These are phyloP conservation scores for Penicillium paneum DNA, from an alignment of 2,329 filamentous ascomycete species.

Conservation along the genomic window DNA sequence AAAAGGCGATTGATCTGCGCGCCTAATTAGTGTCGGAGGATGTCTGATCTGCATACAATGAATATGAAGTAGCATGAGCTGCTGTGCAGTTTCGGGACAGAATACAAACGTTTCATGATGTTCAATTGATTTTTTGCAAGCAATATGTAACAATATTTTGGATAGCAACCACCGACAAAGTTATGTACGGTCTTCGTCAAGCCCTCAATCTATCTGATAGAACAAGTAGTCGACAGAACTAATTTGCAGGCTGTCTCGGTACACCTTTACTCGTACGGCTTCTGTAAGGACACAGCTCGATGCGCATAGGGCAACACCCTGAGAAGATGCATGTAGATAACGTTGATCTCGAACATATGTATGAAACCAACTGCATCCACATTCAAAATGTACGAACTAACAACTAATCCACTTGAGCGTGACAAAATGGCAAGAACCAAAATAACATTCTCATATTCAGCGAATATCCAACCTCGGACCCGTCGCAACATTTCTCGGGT, in stretches of 20 bases:
- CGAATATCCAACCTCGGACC: conserved; percentile 7
- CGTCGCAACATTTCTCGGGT: conserved; percentile 3
- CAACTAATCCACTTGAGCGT: background rate
- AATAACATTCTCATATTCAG: conserved; percentile 3
- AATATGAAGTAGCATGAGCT: background rate
- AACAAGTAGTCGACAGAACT: too few species aligned
- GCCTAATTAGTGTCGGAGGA: background rate
- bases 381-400: conserved; percentile 1
- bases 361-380: background rate
- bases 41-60: background rate
- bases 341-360: background rate
- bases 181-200: too few species aligned
- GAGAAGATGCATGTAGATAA: background rate
- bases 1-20: background rate
- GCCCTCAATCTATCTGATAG: too few species aligned
- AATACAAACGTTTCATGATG: too few species aligned
- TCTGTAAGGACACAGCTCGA: background rate
- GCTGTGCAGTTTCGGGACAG: too few species aligned
- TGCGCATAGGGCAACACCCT: background rate
- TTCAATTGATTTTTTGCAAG: too few species aligned
- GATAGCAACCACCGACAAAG: too few species aligned
- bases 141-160: too few species aligned
- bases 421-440: conserved; percentile 7
- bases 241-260: too few species aligned
- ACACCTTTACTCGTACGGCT: background rate